phyloP scores from a whole-genome alignment of 2,329 filamentous ascomycete genomes.

The Aspergillus quadrilineatus region DNA sequence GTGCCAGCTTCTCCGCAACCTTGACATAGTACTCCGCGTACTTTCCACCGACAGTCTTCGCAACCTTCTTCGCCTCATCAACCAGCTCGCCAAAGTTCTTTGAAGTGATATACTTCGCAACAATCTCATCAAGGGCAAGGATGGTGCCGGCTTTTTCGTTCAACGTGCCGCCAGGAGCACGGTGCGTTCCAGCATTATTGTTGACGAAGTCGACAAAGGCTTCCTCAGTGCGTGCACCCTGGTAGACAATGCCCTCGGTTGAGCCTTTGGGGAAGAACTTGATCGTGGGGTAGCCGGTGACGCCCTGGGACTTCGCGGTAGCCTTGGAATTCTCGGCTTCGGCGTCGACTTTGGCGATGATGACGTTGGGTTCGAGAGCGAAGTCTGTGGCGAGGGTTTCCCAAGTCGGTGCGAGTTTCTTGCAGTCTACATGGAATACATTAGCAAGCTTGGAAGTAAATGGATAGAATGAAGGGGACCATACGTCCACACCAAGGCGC shows the following conservation, averaged over 20 bases:
- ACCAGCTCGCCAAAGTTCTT: slow-evolving; percentile 66
- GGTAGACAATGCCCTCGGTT: slow-evolving; percentile 69
- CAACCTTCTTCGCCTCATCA: slow-evolving; percentile 70
- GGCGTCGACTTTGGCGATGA: slow-evolving; percentile 94
- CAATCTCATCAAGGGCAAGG: slow-evolving; percentile 71
- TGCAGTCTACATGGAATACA: slow-evolving; percentile 73
- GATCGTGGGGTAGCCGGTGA: slow-evolving; percentile 91
- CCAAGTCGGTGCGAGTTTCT: slow-evolving; percentile 85
- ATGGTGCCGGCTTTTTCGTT: slow-evolving; percentile 79
- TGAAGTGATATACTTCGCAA: slow-evolving; percentile 65
- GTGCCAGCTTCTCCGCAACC: slow-evolving; percentile 79
- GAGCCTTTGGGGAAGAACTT: slow-evolving; percentile 93
- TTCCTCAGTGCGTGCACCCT: slow-evolving; percentile 71
- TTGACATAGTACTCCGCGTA: slow-evolving; percentile 93
- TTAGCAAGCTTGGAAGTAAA: not conserved
- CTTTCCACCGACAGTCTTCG: slow-evolving; percentile 68
- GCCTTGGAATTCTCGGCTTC: slow-evolving; percentile 83
- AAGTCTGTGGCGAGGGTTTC: slow-evolving; percentile 84
- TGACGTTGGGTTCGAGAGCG: slow-evolving; percentile 69
- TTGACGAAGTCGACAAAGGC: slow-evolving; percentile 82
- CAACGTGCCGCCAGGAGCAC: slow-evolving; percentile 75
- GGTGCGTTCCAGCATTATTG: slow-evolving; percentile 83
- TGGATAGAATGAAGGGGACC: slow-evolving; percentile 42
- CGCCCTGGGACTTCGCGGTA: slow-evolving; percentile 70
- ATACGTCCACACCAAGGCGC: slow-evolving; percentile 97